Conservation (phyloP, 2,329 filamentous ascomycete species). For the Epichloe elymi region DNA sequence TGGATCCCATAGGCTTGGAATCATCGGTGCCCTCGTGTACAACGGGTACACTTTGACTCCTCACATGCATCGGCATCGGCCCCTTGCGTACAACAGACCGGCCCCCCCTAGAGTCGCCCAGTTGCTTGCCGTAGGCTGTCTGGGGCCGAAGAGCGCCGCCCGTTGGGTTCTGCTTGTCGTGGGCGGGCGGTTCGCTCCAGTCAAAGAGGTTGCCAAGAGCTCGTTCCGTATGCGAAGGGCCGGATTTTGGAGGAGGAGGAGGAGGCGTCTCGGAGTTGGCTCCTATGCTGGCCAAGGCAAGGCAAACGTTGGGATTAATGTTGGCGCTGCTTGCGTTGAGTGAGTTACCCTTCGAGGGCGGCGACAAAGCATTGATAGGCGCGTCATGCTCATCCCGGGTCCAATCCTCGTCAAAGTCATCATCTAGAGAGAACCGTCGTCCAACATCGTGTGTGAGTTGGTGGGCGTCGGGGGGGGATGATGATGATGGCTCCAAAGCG, state of each 20-base stretch:
- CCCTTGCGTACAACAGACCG: slow-evolving; percentile 53
- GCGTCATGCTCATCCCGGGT: slow-evolving; percentile 38
- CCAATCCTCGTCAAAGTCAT: slow-evolving; percentile 53
- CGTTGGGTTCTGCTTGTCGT: slow-evolving; percentile 47
- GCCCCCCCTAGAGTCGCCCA: slow-evolving; percentile 59
- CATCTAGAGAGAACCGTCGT: slow-evolving; percentile 43
- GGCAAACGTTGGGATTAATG: slow-evolving; percentile 39
- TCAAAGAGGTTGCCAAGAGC: slow-evolving; percentile 62
- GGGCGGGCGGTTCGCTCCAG: slow-evolving; percentile 54
- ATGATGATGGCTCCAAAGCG: slow-evolving; percentile 1
- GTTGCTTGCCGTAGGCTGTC: slow-evolving; percentile 66
- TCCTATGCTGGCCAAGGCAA: slow-evolving; percentile 40
- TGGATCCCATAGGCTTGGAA: slow-evolving; percentile 42
- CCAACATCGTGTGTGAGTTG: slow-evolving; percentile 25
- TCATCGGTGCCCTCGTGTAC: slow-evolving; percentile 49
- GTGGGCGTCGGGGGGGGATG: slow-evolving; percentile 4
- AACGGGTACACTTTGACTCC: slow-evolving; percentile 70
- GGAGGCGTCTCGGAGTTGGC: slow-evolving; percentile 25
- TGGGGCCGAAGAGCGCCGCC: slow-evolving; percentile 51
- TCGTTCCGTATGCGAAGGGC: slow-evolving; percentile 25
- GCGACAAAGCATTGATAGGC: slow-evolving; percentile 43
- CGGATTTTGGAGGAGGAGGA: slow-evolving; percentile 6
- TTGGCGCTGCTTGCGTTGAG: slow-evolving; percentile 34
- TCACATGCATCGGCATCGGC: slow-evolving; percentile 56
- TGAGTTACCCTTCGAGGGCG: slow-evolving; percentile 37